Evolutionary conservation across 2,329 filamentous ascomycete species (phyloP), one percentile per base, ranked within the genome.

Genomic region (Cryoendolithus antarcticus): DNA sequence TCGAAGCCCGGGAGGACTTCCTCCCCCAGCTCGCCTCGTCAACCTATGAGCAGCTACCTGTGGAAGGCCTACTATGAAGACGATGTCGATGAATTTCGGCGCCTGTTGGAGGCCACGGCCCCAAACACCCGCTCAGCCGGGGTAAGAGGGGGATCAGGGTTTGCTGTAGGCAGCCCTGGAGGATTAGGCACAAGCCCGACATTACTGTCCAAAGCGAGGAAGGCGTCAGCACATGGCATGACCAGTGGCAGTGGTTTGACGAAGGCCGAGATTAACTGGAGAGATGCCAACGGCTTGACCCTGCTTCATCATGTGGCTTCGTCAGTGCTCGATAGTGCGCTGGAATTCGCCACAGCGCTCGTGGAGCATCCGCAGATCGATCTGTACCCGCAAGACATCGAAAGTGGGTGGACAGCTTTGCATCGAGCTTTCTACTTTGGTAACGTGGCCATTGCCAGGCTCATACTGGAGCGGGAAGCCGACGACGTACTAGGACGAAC

Each of bases 61-160:
- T 95, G 89, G 89, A 88, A 86, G 74, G 85, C 77, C 62, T 96
- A 89, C 63, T 82, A 93, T 71, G 82, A 95, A 77, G 84, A 95
- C 74, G 86, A 98, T 77, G 82, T 94, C 77, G 88, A 93, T 62
- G 78, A 70, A 60, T 96, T 98, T 74, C 82, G 83, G 68, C 82
- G 81, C 69, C 75, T 93, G 59, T 74, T 98, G 74, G 80, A 80
- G 58, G 77, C 76, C 62, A 72, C 80, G 64, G 70, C 72, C 58
- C 72, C 70, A 60, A 72, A 67, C 57, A 58, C 70, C 46, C 74
- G 75, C 52, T 56, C 66, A 43, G 58, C 49, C 32, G 44, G 67
- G 43, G 62, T 71, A 55, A 55, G 59, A 52, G 51, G 55, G 48
- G 47, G 46, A 50, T 52, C 47, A 58, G 55, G 52, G 24, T 42